Conservation (phyloP, 495 filamentous ascomycete species). For the Penicillium simplicissimum region DNA sequence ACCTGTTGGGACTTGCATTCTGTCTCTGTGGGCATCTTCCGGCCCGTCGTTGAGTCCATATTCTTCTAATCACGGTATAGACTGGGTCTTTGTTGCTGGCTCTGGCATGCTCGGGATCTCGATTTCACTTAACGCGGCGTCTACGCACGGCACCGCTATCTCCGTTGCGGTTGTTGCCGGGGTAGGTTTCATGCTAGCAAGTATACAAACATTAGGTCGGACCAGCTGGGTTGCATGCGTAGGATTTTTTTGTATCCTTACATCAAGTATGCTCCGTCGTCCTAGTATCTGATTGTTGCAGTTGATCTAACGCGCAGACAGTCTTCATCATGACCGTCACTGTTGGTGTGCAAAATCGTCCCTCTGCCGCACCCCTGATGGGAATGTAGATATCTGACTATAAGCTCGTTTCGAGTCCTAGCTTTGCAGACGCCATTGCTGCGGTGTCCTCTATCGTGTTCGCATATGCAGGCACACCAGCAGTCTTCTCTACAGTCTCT, state of each 20-base stretch:
- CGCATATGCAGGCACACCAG: slow-evolving; percentile 61
- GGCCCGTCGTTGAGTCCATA: not conserved
- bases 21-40: slow-evolving; percentile 30
- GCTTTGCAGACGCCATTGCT: slow-evolving; percentile 47
- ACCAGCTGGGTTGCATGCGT: slow-evolving; percentile 41
- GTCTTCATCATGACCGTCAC: slow-evolving; percentile 71
- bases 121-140: slow-evolving; percentile 67
- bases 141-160: slow-evolving; percentile 60
- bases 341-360: slow-evolving; percentile 54
- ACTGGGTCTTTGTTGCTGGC: slow-evolving; percentile 40
- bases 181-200: slow-evolving; percentile 31
- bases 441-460: slow-evolving; percentile 69
- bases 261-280: slow-evolving; percentile 39
- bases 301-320: slow-evolving; percentile 34
- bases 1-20: slow-evolving; percentile 59
- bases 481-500: slow-evolving; percentile 68
- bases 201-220: slow-evolving; percentile 40
- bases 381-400: slow-evolving; percentile 35
- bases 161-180: slow-evolving; percentile 40
- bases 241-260: slow-evolving; percentile 37
- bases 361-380: slow-evolving; percentile 34
- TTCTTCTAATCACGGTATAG: slow-evolving; percentile 59
- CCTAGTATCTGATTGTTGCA: slow-evolving; percentile 12
- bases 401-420: slow-evolving; percentile 29
- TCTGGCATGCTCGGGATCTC: slow-evolving; percentile 63